A percentile compares a stretch with the other conserved stretches of the same genome.
These are phyloP conservation scores for Vitis rupestris DNA, from an alignment of 164 flowering plant genomes.

Conservation along the genomic window DNA sequence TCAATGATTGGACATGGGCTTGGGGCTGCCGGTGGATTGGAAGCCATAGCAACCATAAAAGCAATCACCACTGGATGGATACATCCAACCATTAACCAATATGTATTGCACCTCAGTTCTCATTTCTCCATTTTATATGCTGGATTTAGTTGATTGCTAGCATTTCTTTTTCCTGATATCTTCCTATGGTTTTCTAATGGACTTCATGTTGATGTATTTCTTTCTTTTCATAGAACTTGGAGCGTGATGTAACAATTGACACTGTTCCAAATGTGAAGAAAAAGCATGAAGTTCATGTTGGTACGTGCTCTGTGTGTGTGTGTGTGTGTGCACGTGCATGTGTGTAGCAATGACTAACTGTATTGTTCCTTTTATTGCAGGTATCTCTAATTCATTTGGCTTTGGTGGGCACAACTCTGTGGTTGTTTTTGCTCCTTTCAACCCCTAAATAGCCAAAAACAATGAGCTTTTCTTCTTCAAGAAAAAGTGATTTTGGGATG, in stretches of 20 bases:
- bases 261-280: slow-evolving; percentile 79
- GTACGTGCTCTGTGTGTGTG: slow-evolving; percentile 34
- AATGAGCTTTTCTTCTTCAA: background rate
- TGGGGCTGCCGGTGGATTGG: slow-evolving; percentile 74
- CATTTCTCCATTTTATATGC: background rate
- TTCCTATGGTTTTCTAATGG: background rate
- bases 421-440: slow-evolving; percentile 68
- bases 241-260: slow-evolving; percentile 62
- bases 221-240: slow-evolving; percentile 45
- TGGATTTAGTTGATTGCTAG: background rate
- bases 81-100: slow-evolving; percentile 71
- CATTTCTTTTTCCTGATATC: too few species aligned
- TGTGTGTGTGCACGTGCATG: too few species aligned
- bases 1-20: slow-evolving; percentile 76
- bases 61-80: slow-evolving; percentile 71
- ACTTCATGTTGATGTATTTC: background rate
- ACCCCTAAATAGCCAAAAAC: slow-evolving; percentile 24
- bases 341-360: slow-evolving; percentile 1
- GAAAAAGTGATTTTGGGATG: slow-evolving; percentile 3
- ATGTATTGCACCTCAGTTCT: slow-evolving; percentile 28
- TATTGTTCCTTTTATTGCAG: slow-evolving; percentile 32
- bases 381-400: slow-evolving; percentile 68
- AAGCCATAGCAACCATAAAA: slow-evolving; percentile 67
- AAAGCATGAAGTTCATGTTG: slow-evolving; percentile 71
- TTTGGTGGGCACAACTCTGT: slow-evolving; percentile 76